These are phyloP conservation scores for Mortierella sp. DNA, from an alignment of 371 early-diverging fungal genomes.

Conservation along the genomic window DNA sequence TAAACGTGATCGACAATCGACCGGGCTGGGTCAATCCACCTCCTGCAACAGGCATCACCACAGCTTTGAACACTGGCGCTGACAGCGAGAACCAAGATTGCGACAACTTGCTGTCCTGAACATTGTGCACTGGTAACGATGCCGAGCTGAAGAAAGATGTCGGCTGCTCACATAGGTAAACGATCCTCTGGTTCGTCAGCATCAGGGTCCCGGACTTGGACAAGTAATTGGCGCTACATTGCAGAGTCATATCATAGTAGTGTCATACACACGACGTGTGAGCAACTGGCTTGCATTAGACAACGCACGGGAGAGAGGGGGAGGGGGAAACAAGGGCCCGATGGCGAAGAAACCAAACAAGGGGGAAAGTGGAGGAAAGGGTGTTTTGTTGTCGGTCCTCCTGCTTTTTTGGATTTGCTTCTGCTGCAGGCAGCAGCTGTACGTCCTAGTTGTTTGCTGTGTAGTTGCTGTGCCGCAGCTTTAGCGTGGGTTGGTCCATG, in stretches of 20 bases:
- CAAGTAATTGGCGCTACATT: constrained; percentile 20
- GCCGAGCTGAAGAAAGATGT: constrained; percentile 32
- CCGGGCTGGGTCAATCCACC: constrained; percentile 44
- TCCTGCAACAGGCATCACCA: constrained; percentile 41
- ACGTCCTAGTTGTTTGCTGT: no score
- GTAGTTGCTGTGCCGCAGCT: no score
- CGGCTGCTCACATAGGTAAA: constrained; percentile 30
- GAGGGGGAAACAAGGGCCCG: neutral
- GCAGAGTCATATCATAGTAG: no score
- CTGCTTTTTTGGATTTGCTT: no score
- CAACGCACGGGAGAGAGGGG: no score
- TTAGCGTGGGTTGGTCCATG: no score
- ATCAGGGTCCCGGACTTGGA: constrained; percentile 36
- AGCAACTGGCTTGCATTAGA: no score
- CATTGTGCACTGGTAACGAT: constrained; percentile 40
- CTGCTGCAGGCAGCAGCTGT: no score
- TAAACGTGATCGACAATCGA: constrained; percentile 35
- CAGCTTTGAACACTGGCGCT: constrained; percentile 36
- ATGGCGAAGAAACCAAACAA: neutral
- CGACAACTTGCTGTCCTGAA: constrained; percentile 44
- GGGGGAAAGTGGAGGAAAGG: neutral
- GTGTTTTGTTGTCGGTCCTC: neutral
- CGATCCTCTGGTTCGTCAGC: constrained; percentile 45
- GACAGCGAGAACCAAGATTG: constrained; percentile 42
- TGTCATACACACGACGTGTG: no score